phyloP scores from a whole-genome alignment of 768 basidiomycete species.

The Suillus fuscotomentosus region DNA sequence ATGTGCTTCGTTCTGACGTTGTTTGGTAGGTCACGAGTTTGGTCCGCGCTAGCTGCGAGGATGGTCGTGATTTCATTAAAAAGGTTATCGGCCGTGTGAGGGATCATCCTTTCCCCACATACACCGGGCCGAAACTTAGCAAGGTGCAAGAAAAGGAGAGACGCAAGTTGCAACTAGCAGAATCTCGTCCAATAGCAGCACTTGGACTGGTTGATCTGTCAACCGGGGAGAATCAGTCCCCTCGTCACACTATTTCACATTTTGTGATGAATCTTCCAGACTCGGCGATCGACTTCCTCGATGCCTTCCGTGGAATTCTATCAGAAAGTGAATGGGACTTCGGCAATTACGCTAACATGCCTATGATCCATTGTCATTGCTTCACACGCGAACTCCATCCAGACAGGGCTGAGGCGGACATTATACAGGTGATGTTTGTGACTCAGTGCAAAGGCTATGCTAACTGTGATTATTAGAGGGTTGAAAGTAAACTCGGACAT shows the following conservation, averaged over 20 bases:
- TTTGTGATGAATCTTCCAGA: constrained; percentile 99
- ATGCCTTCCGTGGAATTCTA: constrained; percentile 76
- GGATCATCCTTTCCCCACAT: constrained; percentile 66
- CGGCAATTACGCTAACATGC: constrained; percentile 55
- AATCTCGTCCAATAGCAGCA: not conserved
- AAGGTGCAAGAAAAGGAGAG: constrained; percentile 40
- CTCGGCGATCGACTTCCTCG: constrained; percentile 85
- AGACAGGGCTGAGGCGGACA: constrained; percentile 70
- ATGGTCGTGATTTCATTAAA: constrained; percentile 86
- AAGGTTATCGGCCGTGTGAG: constrained; percentile 50
- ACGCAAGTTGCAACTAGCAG: constrained; percentile 24
- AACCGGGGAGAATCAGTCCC: constrained; percentile 20
- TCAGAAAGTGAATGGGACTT: constrained; percentile 40
- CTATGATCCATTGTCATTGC: constrained; percentile 94
- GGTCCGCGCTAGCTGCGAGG: constrained; percentile 74
- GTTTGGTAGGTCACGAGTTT: constrained; percentile 54
- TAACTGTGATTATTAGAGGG: constrained; percentile 51
- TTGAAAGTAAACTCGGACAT: constrained; percentile 62
- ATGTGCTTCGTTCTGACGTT: constrained; percentile 6
- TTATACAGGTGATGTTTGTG: constrained; percentile 58
- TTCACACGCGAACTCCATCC: constrained; percentile 84
- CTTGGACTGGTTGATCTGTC: constrained; percentile 4
- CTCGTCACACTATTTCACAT: constrained; percentile 67
- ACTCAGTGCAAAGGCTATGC: constrained; percentile 2
- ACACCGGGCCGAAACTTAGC: constrained; percentile 40